Percentiles rank a stretch among this genome's conserved stretches.
These are phyloP conservation scores for Carpinus fangiana DNA, from an alignment of 306 rosid species.

Conservation along the genomic window DNA sequence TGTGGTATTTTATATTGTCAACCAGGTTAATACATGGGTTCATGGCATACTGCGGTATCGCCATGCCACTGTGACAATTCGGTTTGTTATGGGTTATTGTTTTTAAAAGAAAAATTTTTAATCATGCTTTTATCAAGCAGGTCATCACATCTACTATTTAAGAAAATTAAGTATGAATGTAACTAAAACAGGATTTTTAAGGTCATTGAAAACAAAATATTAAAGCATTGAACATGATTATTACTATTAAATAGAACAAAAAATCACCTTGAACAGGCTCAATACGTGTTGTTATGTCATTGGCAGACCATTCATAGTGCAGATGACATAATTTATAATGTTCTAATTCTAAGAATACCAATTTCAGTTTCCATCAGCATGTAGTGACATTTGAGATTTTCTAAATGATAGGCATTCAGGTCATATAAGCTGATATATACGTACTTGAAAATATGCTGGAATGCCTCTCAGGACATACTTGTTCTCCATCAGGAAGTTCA, in stretches of 20 bases:
- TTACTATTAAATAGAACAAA: background rate
- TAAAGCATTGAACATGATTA: conserved; percentile 3
- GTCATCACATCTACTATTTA: background rate
- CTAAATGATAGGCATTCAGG: conserved; percentile 9
- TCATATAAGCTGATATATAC: conserved; percentile 30
- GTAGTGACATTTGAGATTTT: conserved; percentile 10
- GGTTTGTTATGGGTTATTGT: no score
- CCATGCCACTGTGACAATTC: no score
- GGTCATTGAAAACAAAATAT: background rate
- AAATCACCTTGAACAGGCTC: conserved; percentile 11
- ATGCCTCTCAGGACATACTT: conserved; percentile 78
- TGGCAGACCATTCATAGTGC: background rate
- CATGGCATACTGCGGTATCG: no score
- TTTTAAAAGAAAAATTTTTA: no score
- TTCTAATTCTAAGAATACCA: background rate
- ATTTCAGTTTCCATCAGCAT: conserved; percentile 9
- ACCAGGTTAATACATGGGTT: no score
- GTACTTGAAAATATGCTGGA: conserved; percentile 69
- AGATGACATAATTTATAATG: background rate
- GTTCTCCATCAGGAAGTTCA: conserved; percentile 86
- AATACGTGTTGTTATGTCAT: background rate
- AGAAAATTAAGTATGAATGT: background rate
- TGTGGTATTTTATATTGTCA: no score
- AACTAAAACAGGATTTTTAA: background rate
- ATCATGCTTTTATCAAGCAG: no score